Evolutionary conservation across 768 basidiomycete genomes (phyloP), one percentile per base, ranked within the genome.

Genomic region (Tulasnella sp.): DNA sequence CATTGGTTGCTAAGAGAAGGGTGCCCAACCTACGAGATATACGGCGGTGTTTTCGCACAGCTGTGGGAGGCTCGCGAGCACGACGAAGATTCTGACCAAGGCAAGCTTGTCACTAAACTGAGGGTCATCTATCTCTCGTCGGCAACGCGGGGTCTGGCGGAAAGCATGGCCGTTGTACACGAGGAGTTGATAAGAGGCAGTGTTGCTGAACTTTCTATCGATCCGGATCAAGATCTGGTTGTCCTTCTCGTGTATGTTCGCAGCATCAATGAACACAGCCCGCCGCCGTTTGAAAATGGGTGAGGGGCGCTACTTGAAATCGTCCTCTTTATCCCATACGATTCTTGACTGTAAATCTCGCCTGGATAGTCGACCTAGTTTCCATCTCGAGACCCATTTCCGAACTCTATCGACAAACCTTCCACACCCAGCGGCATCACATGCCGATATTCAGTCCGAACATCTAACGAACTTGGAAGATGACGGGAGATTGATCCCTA

Each of bases 11-110:
- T 59, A 22, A 21, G 27, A 12, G 48, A 49, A 25, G 46, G 48
- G 24, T 59, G 57, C 19, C 57, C 57, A 3, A 49, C 49, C 10
- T 59, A 59, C 57, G 57, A 59, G 22, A 44, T 59, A 11, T 59
- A 59, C 49, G 57, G 57, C 21, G 57, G 57, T 19, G 46, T 42
- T 19, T 59, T 59, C 31, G 48, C 49, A 10, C 57, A 59, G 57
- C 29, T 59, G 27, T 59, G 45, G 45, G 57, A 59, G 49, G 19
- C 57, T 24, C 12, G 29, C 46, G 21, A 24, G 31, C 21, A n/a
- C 49, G 49, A 59, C 48, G 19, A 30, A 49, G 34, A 38, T 7
- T 7, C 5, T 5, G 15, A 38, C 7, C 7, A 38, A 38, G 15
- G 34, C 34, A 38, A 15, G 15, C 15, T 5, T 5, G 15, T 15